Conservation (phyloP, 1,284 basidiomycete species). For the Porodaedalea pini region DNA sequence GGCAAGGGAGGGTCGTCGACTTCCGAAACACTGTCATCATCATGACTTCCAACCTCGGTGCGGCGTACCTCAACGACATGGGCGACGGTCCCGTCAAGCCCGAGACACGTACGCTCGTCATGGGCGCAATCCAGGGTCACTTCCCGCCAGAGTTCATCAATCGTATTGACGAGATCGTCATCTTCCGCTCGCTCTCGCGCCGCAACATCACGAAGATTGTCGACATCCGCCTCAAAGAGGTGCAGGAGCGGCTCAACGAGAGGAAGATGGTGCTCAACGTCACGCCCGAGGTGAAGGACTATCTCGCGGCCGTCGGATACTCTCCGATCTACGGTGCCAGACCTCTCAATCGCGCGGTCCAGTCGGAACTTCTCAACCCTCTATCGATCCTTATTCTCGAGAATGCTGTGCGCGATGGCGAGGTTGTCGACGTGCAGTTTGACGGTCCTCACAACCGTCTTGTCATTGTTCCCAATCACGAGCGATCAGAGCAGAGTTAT, state of each 20-base stretch:
- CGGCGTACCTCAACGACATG: constrained; percentile 74
- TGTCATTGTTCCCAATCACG: constrained; percentile 83
- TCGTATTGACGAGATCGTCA: constrained; percentile 84
- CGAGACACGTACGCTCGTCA: constrained; percentile 65
- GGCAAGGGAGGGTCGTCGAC: constrained; percentile 74
- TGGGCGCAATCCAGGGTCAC: constrained; percentile 74
- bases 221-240: constrained; percentile 70
- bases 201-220: constrained; percentile 80
- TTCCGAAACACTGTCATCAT: constrained; percentile 91
- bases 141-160: constrained; percentile 95
- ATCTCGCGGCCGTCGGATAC: constrained; percentile 83
- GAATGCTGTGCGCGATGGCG: constrained; percentile 80
- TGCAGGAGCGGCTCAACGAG: constrained; percentile 74
- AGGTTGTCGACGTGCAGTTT: constrained; percentile 73
- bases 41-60: constrained; percentile 91
- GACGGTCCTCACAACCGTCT: constrained; percentile 84
- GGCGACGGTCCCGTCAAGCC: constrained; percentile 68
- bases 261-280: constrained; percentile 80
- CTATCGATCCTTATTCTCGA: constrained; percentile 85
- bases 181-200: constrained; percentile 83
- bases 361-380: constrained; percentile 91
- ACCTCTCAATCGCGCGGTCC: constrained; percentile 89
- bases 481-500: constrained; percentile 43
- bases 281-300: constrained; percentile 76
- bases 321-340: constrained; percentile 85